phyloP scores from a whole-genome alignment of 2,329 filamentous ascomycete species.

The Alternaria sp. region DNA sequence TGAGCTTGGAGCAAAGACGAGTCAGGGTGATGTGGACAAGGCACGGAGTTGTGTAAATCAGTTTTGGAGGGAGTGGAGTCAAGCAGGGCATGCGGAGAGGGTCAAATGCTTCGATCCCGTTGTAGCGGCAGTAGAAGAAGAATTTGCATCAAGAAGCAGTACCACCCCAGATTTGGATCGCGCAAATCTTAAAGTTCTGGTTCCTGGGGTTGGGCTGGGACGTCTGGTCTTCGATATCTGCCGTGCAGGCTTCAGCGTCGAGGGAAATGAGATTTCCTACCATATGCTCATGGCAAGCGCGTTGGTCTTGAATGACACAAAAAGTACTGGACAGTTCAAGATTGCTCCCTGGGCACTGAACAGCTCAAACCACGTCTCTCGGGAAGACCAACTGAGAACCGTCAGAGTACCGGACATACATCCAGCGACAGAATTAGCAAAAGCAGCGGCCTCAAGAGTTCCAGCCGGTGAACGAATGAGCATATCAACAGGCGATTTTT shows the following conservation, averaged over 20 bases:
- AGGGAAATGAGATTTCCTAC: slow-evolving; percentile 95
- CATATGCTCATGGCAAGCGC: slow-evolving; percentile 91
- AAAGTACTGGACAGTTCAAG: slow-evolving; percentile 68
- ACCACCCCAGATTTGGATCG: slow-evolving; percentile 50
- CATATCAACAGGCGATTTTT: slow-evolving; percentile 94
- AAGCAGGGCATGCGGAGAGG: slow-evolving; percentile 77
- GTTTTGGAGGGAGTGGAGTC: slow-evolving; percentile 94
- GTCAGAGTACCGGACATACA: slow-evolving; percentile 81
- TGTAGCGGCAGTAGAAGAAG: slow-evolving; percentile 65
- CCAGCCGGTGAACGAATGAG: slow-evolving; percentile 74
- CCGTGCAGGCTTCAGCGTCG: slow-evolving; percentile 73
- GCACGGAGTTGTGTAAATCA: slow-evolving; percentile 91
- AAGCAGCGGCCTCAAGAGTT: slow-evolving; percentile 21
- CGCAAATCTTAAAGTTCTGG: slow-evolving; percentile 70
- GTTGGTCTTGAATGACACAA: slow-evolving; percentile 76
- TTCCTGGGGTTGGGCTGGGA: slow-evolving; percentile 90
- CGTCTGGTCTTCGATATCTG: slow-evolving; percentile 90
- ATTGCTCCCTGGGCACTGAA: slow-evolving; percentile 87
- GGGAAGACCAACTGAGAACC: slow-evolving; percentile 76
- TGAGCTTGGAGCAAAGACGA: slow-evolving; percentile 76
- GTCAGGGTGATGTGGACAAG: slow-evolving; percentile 82
- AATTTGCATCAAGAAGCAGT: slow-evolving; percentile 32
- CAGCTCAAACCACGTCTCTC: slow-evolving; percentile 84
- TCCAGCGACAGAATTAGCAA: slow-evolving; percentile 50
- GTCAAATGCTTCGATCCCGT: slow-evolving; percentile 81